Percentiles rank a stretch among this genome's conserved stretches.
phyloP scores from a whole-genome alignment of 306 rosid genomes.

The Citrullus amarus region DNA sequence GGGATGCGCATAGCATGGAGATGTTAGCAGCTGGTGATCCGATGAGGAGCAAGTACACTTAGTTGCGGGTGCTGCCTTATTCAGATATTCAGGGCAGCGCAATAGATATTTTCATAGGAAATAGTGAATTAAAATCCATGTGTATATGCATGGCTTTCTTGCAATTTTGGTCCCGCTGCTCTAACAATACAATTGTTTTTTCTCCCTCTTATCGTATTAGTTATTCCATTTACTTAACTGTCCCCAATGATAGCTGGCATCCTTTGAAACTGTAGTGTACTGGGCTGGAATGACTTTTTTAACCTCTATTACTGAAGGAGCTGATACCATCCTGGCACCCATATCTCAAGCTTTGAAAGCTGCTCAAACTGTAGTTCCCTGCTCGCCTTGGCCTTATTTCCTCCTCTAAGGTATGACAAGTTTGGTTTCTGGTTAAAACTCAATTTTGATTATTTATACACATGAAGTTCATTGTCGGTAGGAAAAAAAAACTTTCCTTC shows the following conservation, averaged over 20 bases:
- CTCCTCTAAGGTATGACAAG: not conserved
- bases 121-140: not conserved
- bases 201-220: not conserved
- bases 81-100: not conserved
- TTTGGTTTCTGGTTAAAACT: not conserved
- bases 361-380: not conserved
- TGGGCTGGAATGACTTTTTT: not conserved
- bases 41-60: not conserved
- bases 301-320: not conserved
- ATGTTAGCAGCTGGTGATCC: not conserved
- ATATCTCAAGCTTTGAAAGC: not conserved
- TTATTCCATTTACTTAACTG: not conserved
- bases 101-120: not conserved
- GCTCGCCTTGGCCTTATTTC: not conserved
- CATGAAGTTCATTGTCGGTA: not conserved
- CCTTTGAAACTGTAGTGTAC: not conserved
- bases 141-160: not conserved
- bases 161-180: not conserved
- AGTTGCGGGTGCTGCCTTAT: conserved; percentile 2
- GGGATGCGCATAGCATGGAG: not conserved
- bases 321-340: not conserved
- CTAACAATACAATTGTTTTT: not conserved
- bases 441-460: not conserved
- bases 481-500: not conserved
- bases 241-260: not conserved